Percentiles rank a stretch among this genome's conserved stretches.
Conservation (phyloP, 2,329 filamentous ascomycete species). For the Aureobasidium sp. region DNA sequence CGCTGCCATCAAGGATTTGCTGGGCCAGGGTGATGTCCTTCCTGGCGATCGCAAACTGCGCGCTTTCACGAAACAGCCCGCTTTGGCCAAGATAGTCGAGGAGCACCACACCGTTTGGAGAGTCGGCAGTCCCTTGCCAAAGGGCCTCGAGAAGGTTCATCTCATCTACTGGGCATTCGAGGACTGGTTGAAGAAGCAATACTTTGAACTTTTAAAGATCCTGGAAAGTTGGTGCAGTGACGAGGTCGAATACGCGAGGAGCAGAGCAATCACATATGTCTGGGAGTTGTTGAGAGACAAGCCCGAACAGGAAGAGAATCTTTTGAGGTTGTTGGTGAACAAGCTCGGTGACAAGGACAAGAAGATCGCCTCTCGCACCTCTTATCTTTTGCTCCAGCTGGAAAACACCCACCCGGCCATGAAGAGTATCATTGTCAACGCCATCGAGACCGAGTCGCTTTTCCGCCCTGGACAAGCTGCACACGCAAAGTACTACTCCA, state of each 20-base stretch:
- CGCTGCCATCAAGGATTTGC: slow-evolving; percentile 84
- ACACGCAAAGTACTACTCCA: slow-evolving; percentile 88
- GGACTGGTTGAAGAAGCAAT: slow-evolving; percentile 88
- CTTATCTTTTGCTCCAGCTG: slow-evolving; percentile 86
- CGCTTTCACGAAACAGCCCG: slow-evolving; percentile 71
- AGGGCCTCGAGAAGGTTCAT: slow-evolving; percentile 64
- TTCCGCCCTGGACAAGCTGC: slow-evolving; percentile 79
- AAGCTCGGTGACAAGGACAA: slow-evolving; percentile 92
- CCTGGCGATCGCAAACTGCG: slow-evolving; percentile 74
- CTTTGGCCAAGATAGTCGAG: slow-evolving; percentile 62
- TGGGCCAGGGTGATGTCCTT: slow-evolving; percentile 79
- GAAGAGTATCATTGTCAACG: slow-evolving; percentile 79
- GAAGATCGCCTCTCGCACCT: slow-evolving; percentile 90
- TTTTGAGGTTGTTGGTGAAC: slow-evolving; percentile 85
- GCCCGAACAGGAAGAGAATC: slow-evolving; percentile 92
- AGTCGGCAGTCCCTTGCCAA: slow-evolving; percentile 61
- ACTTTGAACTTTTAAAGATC: slow-evolving; percentile 87
- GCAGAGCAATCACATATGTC: slow-evolving; percentile 80
- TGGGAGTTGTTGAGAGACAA: slow-evolving; percentile 90
- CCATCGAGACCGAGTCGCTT: slow-evolving; percentile 79
- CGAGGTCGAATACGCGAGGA: slow-evolving; percentile 88
- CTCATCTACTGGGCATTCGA: slow-evolving; percentile 86
- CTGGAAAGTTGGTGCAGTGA: slow-evolving; percentile 91
- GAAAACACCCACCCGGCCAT: slow-evolving; percentile 84
- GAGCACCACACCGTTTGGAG: slow-evolving; percentile 57